Base-by-base conservation (phyloP, 129 eudicot genomes). In the Pseudognaphalium luteoalbum region DNA sequence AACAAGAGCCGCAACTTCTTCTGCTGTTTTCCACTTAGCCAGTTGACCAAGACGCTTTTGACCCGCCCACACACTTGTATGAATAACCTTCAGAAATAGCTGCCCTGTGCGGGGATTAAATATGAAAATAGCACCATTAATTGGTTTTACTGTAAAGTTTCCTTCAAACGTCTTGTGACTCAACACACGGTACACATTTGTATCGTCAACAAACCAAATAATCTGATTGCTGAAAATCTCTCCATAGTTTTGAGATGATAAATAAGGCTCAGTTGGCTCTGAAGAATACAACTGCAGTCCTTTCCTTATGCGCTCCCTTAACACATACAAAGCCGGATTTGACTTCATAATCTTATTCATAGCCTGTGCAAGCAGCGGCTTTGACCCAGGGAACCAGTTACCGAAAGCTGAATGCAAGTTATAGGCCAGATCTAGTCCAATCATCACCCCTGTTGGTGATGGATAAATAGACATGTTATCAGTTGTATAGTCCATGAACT, bases 281-380 rank as follows among this genome's bases (percentile, higher is more conserved):
- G 99, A 95, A 70, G 99, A 95, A 81, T 95, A 95, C 83, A 95
- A 68, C 66, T 95, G 97, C 85, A 95, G 74, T 62, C 99, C 99
- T 70, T 95, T 91, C 80, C 97, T 85, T 71, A 95, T 95, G 2
- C 99, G 90, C 81, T 91, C 99, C 69, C 99, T 89, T 67, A 91
- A 57, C 28, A 95, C 99, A 85, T 95, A 95, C 39, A 95, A 77
- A 25, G 99, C 99, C 20, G 99, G 99, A 82, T 95, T 95, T 28
- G 97, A 95, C 99, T 95, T 95, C 99, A 95, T 95, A 44, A 95
- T 95, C 88, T 95, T 91, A 77, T 95, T 95, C 97, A 95, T 95
- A 47, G 99, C 99, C 77, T 95, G 99, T 0, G 96, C 96, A 82
- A 95, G 92, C 73, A 95, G 74, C 4, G 97, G 97, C 63, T 95